Evolutionary conservation across 2,329 filamentous ascomycete genomes (phyloP).

Genomic region (Pyrenophora graminea): DNA sequence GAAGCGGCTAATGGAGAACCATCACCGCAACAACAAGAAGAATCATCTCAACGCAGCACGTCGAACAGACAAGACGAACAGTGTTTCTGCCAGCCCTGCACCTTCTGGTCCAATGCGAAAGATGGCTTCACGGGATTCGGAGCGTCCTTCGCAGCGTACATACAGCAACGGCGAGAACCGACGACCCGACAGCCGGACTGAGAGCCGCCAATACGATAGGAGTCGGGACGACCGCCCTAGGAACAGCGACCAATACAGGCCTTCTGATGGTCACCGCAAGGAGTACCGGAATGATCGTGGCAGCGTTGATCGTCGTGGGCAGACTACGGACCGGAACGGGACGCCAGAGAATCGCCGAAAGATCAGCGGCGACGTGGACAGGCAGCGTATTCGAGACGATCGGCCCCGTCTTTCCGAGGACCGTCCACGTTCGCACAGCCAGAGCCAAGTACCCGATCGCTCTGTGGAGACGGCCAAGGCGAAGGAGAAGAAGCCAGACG

Average conservation of each 20-base stretch:
- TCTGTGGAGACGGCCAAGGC: conserved; percentile 35
- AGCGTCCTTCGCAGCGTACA: conserved; percentile 43
- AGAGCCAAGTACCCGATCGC: conserved; percentile 52
- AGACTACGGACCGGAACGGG: conserved; percentile 41
- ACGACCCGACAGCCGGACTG: conserved; percentile 38
- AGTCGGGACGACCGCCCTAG: conserved; percentile 34
- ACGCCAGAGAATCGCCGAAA: conserved; percentile 53
- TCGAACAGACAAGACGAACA: conserved; percentile 59
- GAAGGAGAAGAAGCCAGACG: conserved; percentile 46
- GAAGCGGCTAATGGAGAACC: conserved; percentile 83
- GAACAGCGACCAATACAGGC: conserved; percentile 44
- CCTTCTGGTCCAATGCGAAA: conserved; percentile 52
- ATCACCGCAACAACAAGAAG: conserved; percentile 94
- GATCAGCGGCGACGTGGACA: conserved; percentile 50
- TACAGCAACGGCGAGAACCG: conserved; percentile 45
- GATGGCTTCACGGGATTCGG: conserved; percentile 41
- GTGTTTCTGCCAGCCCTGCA: conserved; percentile 72
- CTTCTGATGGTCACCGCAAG: conserved; percentile 37
- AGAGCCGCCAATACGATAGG: conserved; percentile 38
- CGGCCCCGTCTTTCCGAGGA: conserved; percentile 54
- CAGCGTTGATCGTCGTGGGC: conserved; percentile 46
- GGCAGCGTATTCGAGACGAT: conserved; percentile 25
- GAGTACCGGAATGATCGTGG: conserved; percentile 46
- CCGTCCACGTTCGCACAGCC: conserved; percentile 44
- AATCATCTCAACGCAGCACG: conserved; percentile 61